phyloP scores from a whole-genome alignment of 2,329 filamentous ascomycete genomes.

The Colletotrichum costaricense region DNA sequence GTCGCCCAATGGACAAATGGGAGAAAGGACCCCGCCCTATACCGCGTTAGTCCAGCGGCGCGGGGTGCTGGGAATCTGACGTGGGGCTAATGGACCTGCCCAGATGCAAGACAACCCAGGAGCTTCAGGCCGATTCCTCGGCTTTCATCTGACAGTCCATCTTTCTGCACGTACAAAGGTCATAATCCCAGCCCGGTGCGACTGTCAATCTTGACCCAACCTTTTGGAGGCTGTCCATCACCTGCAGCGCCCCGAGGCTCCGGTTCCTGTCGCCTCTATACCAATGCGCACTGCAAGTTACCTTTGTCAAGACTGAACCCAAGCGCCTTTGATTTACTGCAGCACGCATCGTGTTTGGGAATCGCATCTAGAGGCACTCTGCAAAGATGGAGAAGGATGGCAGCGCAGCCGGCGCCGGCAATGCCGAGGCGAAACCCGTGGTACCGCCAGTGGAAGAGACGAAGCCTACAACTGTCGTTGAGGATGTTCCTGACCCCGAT shows the following conservation, averaged over 20 bases:
- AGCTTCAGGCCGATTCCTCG: constrained; percentile 35
- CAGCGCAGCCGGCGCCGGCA: constrained; percentile 25
- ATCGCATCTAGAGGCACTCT: not conserved
- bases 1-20: constrained; percentile 19
- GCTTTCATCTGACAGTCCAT: constrained; percentile 34
- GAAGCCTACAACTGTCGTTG: constrained; percentile 45
- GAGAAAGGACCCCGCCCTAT: constrained; percentile 23
- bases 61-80: constrained; percentile 32
- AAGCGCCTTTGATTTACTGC: not conserved
- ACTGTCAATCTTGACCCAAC: constrained; percentile 3
- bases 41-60: constrained; percentile 16
- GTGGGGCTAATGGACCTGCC: constrained; percentile 33
- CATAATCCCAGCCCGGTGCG: constrained; percentile 27
- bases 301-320: constrained; percentile 5
- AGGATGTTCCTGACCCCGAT: constrained; percentile 85
- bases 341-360: not conserved
- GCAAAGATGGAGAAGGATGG: constrained; percentile 24
- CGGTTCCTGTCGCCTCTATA: not conserved
- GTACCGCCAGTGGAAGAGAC: constrained; percentile 38
- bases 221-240: constrained; percentile 1
- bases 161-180: constrained; percentile 33
- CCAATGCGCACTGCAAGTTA: not conserved
- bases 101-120: constrained; percentile 33
- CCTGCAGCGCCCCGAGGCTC: constrained; percentile 13
- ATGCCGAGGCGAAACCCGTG: constrained; percentile 34